Evolutionary conservation across 2,329 filamentous ascomycete species (phyloP).

Genomic region (Neofusicoccum kwambonambiense): DNA sequence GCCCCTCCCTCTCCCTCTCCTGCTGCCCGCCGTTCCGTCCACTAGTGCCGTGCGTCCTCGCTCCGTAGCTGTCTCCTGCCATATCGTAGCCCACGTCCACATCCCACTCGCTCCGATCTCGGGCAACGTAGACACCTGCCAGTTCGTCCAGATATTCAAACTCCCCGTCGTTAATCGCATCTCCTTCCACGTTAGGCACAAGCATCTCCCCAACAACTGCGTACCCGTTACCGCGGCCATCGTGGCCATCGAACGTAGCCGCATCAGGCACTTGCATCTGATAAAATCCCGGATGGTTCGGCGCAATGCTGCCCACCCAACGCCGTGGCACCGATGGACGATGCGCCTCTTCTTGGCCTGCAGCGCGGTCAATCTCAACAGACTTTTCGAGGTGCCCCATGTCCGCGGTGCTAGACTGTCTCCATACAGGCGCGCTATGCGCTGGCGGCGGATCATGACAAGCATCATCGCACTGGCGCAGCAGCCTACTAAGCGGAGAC

Average conservation of each 20-base stretch:
- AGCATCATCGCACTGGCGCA: slow-evolving; percentile 28
- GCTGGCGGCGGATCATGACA: slow-evolving; percentile 3
- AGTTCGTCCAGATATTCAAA: neutral
- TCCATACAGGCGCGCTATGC: neutral
- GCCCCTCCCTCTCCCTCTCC: neutral
- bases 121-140: neutral
- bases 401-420: neutral
- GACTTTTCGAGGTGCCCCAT: neutral
- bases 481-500: slow-evolving; percentile 27
- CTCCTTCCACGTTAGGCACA: neutral
- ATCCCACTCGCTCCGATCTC: neutral
- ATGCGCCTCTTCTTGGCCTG: neutral
- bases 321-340: neutral
- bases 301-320: neutral
- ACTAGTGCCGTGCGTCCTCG: neutral
- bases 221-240: neutral
- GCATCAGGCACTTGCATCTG: neutral
- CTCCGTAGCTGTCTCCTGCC: neutral
- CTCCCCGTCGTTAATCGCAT: neutral
- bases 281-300: neutral
- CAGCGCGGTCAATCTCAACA: neutral
- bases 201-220: neutral
- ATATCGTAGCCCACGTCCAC: neutral
- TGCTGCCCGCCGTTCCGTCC: neutral
- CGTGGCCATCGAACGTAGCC: neutral